A percentile compares a stretch with the other conserved stretches of the same genome.
Evolutionary conservation across 768 basidiomycete genomes (phyloP).

Genomic region (Gautieria morchelliformis): DNA sequence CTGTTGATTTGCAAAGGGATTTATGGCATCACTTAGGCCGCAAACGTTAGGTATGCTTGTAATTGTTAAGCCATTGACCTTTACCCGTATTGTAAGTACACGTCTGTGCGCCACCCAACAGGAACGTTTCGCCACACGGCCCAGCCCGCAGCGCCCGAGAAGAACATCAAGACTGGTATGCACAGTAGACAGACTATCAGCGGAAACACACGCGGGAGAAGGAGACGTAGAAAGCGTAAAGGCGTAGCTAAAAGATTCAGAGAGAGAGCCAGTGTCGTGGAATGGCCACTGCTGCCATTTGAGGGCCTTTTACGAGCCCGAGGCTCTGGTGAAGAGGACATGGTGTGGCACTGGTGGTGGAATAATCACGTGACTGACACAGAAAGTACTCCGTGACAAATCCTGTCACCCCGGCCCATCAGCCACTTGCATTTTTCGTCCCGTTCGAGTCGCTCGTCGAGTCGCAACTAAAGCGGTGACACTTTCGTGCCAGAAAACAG

Average conservation of each 20-base stretch:
- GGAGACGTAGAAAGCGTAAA: conserved; percentile 35
- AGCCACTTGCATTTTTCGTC: too few species aligned
- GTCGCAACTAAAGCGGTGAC: too few species aligned
- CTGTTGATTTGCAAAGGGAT: conserved; percentile 51
- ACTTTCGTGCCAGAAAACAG: too few species aligned
- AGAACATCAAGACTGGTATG: conserved; percentile 49
- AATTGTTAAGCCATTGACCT: conserved; percentile 15
- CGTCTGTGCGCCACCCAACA: conserved; percentile 55
- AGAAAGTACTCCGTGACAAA: too few species aligned
- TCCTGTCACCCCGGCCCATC: too few species aligned
- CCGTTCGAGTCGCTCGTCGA: too few species aligned
- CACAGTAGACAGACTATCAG: conserved; percentile 49
- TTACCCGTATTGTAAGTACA: conserved; percentile 78
- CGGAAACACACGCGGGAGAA: conserved; percentile 58
- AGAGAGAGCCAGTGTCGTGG: background rate
- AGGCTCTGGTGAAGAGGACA: background rate
- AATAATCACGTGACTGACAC: too few species aligned
- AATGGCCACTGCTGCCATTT: background rate
- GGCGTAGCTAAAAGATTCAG: conserved; percentile 14
- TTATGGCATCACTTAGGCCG: conserved; percentile 43
- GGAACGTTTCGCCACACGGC: conserved; percentile 67
- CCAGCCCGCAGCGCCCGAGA: conserved; percentile 61
- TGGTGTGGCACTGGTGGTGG: too few species aligned
- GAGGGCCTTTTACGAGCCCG: background rate
- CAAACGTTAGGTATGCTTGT: background rate